A percentile compares a stretch with the other conserved stretches of the same genome.
phyloP scores from a whole-genome alignment of 495 filamentous ascomycete species.

The Amorphotheca resinae region DNA sequence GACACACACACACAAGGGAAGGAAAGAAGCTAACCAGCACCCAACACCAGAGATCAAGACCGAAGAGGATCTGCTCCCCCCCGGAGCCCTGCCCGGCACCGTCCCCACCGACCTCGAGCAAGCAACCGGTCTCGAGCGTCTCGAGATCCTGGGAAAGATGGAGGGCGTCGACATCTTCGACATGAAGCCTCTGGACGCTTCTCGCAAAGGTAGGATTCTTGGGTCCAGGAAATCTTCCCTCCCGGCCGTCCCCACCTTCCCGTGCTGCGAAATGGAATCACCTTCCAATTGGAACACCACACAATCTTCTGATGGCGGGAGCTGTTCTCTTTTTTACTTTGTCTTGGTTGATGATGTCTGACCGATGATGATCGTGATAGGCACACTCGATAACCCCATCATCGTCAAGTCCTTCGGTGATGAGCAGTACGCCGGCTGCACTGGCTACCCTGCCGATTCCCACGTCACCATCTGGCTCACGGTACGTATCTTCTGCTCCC shows the following conservation, averaged over 20 bases:
- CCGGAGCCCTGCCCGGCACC: constrained; percentile 69
- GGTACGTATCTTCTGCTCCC: too few relatives aligned
- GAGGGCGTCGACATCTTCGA: constrained; percentile 97
- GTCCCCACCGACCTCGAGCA: constrained; percentile 90
- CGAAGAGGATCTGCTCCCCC: constrained; percentile 68
- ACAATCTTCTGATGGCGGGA: too few relatives aligned
- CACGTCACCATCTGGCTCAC: constrained; percentile 84
- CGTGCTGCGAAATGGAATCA: too few relatives aligned
- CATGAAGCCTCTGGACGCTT: constrained; percentile 90
- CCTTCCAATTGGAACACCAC: too few relatives aligned
- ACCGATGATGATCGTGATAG: constrained; percentile 29
- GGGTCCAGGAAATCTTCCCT: too few relatives aligned
- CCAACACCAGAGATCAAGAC: constrained; percentile 74
- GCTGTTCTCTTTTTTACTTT: too few relatives aligned
- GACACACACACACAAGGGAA: too few relatives aligned
- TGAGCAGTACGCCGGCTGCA: constrained; percentile 96
- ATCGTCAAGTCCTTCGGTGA: constrained; percentile 79
- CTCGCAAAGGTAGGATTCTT: constrained; percentile 57
- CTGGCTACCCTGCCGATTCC: constrained; percentile 82
- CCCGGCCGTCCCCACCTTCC: too few relatives aligned
- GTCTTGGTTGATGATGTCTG: background rate
- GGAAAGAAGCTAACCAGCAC: too few relatives aligned
- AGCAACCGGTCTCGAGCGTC: constrained; percentile 90
- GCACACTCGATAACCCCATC: constrained; percentile 84
- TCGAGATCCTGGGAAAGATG: constrained; percentile 99